Evolutionary conservation across 805 yeast species (phyloP).

Genomic region (Saccharomycopsis synnaedendra): DNA sequence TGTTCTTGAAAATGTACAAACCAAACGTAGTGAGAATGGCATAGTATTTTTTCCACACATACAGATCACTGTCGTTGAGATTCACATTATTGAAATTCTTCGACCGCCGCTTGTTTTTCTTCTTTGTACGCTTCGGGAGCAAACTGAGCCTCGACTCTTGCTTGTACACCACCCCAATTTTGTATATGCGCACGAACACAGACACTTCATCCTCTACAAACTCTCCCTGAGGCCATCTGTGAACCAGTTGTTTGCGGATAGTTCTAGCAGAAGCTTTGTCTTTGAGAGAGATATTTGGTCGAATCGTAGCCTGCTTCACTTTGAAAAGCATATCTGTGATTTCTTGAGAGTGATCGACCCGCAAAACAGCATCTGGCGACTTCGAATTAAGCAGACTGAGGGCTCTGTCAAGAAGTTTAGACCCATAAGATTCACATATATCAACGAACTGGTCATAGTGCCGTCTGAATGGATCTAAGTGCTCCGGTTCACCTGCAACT

Average conservation of each 20-base stretch:
- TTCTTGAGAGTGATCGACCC: conserved; percentile 11
- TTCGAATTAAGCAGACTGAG: not conserved
- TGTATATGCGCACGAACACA: conserved; percentile 26
- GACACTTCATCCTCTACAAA: conserved; percentile 10
- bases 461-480: not conserved
- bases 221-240: not conserved
- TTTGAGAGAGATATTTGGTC: not conserved
- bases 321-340: not conserved
- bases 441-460: not conserved
- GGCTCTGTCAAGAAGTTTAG: not conserved
- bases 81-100: conserved; percentile 11
- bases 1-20: conserved; percentile 32
- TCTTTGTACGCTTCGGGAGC: conserved; percentile 15
- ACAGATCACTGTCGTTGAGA: conserved; percentile 11
- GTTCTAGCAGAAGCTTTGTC: not conserved
- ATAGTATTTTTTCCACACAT: conserved; percentile 32
- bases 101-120: conserved; percentile 19
- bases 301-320: conserved; percentile 2
- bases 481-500: no score
- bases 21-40: conserved; percentile 42
- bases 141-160: conserved; percentile 24
- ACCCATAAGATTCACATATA: not conserved
- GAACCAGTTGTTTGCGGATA: not conserved
- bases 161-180: conserved; percentile 28
- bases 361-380: conserved; percentile 9